Percentiles rank a stretch among this genome's conserved stretches.
phyloP scores from a whole-genome alignment of 2,329 filamentous ascomycete genomes.

The Sclerotinia subarctica region DNA sequence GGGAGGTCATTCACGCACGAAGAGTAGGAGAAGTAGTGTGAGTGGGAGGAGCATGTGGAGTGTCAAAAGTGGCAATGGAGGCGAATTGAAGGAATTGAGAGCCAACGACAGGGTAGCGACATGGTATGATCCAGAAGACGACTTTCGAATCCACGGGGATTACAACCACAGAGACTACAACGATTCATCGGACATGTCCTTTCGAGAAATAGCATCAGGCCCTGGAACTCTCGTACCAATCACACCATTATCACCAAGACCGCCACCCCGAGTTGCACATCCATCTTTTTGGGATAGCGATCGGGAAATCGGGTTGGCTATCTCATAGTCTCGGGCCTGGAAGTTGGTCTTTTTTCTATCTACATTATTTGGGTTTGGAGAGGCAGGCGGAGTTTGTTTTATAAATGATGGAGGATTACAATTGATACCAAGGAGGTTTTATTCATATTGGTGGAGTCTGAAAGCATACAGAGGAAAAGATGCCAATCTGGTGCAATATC shows the following conservation, averaged over 20 bases:
- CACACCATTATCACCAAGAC: conserved; percentile 15
- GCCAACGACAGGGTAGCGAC: conserved; percentile 25
- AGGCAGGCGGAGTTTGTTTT: conserved; percentile 14
- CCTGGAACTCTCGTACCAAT: background rate
- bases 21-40: conserved; percentile 36
- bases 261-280: conserved; percentile 2
- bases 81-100: conserved; percentile 23
- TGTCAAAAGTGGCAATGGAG: conserved; percentile 24
- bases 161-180: conserved; percentile 24
- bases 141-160: conserved; percentile 24
- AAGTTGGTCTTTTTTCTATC: conserved; percentile 7
- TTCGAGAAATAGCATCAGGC: conserved; percentile 6
- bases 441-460: background rate
- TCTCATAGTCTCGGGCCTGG: conserved; percentile 19
- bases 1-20: conserved; percentile 33
- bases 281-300: conserved; percentile 15
- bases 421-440: conserved; percentile 21
- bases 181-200: conserved; percentile 25
- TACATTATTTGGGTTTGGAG: conserved; percentile 10
- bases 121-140: conserved; percentile 34
- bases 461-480: background rate
- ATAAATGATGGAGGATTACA: background rate
- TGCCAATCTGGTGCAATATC: background rate
- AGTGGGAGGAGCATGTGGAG: conserved; percentile 36
- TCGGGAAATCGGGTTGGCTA: conserved; percentile 17